Percentiles rank a stretch among this genome's conserved stretches.
These are phyloP conservation scores for Xylariomycetidae sp. DNA, from an alignment of 2,329 filamentous ascomycete genomes.

Conservation along the genomic window DNA sequence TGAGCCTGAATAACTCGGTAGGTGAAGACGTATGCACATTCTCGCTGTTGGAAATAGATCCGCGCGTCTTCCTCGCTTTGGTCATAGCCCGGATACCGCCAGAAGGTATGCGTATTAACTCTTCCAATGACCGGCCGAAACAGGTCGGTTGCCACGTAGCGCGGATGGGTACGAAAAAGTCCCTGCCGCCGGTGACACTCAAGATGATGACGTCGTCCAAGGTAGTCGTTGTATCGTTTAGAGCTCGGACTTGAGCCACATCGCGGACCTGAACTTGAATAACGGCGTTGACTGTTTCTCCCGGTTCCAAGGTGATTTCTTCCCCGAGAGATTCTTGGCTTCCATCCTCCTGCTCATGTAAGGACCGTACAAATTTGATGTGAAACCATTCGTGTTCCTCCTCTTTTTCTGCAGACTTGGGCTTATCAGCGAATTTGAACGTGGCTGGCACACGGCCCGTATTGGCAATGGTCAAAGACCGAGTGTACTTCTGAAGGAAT, in stretches of 20 bases:
- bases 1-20: slow-evolving; percentile 82
- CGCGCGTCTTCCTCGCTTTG: slow-evolving; percentile 22
- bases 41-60: slow-evolving; percentile 48
- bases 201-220: slow-evolving; percentile 87
- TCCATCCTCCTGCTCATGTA: slow-evolving; percentile 8
- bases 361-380: slow-evolving; percentile 15
- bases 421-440: slow-evolving; percentile 73
- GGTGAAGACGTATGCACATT: slow-evolving; percentile 74
- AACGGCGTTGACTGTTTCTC: slow-evolving; percentile 69
- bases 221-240: slow-evolving; percentile 62
- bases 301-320: slow-evolving; percentile 69
- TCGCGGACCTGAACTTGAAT: slow-evolving; percentile 63
- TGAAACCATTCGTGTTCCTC: slow-evolving; percentile 20
- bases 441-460: slow-evolving; percentile 77
- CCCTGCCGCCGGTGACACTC: slow-evolving; percentile 73
- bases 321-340: slow-evolving; percentile 29
- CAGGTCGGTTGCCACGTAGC: slow-evolving; percentile 75
- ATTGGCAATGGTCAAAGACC: slow-evolving; percentile 80
- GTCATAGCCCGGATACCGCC: slow-evolving; percentile 63
- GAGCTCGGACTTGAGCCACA: slow-evolving; percentile 54
- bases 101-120: slow-evolving; percentile 75
- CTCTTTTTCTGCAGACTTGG: slow-evolving; percentile 41
- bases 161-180: slow-evolving; percentile 82
- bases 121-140: slow-evolving; percentile 80
- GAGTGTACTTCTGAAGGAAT: slow-evolving; percentile 60